phyloP scores from a whole-genome alignment of 495 filamentous ascomycete species.

The Penicillium odoratum region DNA sequence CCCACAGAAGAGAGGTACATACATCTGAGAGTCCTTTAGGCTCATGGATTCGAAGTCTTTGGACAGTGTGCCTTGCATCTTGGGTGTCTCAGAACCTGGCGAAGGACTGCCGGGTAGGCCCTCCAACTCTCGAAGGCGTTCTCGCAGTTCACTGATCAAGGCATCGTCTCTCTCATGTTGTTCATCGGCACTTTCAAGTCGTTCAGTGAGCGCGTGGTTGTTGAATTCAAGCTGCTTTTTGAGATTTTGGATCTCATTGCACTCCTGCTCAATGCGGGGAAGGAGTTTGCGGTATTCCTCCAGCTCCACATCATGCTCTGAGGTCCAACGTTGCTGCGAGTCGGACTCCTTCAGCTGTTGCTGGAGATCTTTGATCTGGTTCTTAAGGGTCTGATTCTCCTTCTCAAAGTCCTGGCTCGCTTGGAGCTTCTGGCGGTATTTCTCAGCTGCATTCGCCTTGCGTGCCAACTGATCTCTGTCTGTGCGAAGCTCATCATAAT shows the following conservation, averaged over 20 bases:
- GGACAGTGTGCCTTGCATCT: constrained; percentile 44
- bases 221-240: constrained; percentile 60
- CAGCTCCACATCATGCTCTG: constrained; percentile 55
- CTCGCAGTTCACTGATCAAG: constrained; percentile 53
- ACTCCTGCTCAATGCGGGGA: constrained; percentile 60
- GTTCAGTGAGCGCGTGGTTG: constrained; percentile 55
- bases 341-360: constrained; percentile 58
- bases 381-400: constrained; percentile 64
- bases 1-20: background rate
- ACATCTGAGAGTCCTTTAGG: constrained; percentile 44
- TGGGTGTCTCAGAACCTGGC: constrained; percentile 41
- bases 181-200: constrained; percentile 54
- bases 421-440: constrained; percentile 73
- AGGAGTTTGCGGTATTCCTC: constrained; percentile 59
- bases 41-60: constrained; percentile 49
- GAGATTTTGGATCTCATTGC: constrained; percentile 57
- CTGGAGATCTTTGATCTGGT: constrained; percentile 57
- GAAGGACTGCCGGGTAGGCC: constrained; percentile 44
- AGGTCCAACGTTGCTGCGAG: constrained; percentile 43
- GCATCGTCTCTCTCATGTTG: constrained; percentile 56
- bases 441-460: constrained; percentile 75
- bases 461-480: constrained; percentile 74
- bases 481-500: constrained; percentile 69
- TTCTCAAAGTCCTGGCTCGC: constrained; percentile 69
- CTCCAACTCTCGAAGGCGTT: constrained; percentile 52